phyloP scores from a whole-genome alignment of 148 eudicot genomes.

The Fagopyrum tataricum region DNA sequence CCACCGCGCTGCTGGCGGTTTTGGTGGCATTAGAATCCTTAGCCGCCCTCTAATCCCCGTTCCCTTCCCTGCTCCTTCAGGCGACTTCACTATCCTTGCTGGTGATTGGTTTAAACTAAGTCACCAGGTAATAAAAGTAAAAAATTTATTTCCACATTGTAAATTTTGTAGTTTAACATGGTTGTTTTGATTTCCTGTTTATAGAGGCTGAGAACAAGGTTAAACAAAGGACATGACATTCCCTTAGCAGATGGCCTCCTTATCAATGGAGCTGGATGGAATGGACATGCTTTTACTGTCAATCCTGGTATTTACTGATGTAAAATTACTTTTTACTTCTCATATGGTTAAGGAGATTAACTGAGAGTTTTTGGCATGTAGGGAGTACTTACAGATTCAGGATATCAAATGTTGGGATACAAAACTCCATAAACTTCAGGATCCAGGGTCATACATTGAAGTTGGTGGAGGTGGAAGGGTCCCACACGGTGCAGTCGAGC shows the following conservation, averaged over 20 bases:
- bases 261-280: slow-evolving; percentile 96
- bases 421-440: slow-evolving; percentile 84
- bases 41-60: slow-evolving; percentile 90
- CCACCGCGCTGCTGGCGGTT: slow-evolving; percentile 91
- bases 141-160: neutral
- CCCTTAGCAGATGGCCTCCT: slow-evolving; percentile 85
- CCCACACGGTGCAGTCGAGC: slow-evolving; percentile 69
- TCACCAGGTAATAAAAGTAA: slow-evolving; percentile 44
- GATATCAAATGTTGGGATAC: slow-evolving; percentile 78
- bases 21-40: slow-evolving; percentile 56
- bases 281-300: slow-evolving; percentile 71
- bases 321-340: neutral
- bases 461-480: slow-evolving; percentile 84
- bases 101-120: slow-evolving; percentile 92
- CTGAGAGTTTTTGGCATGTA: slow-evolving; percentile 19
- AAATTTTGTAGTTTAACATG: neutral
- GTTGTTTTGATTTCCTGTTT: neutral
- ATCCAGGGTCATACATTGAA: slow-evolving; percentile 86
- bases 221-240: slow-evolving; percentile 62
- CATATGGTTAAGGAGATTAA: neutral
- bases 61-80: slow-evolving; percentile 78
- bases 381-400: slow-evolving; percentile 90
- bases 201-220: slow-evolving; percentile 42
- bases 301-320: slow-evolving; percentile 45
- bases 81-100: slow-evolving; percentile 69